phyloP scores from a whole-genome alignment of 805 yeast species.

The Wickerhamomyces sydowiorum region DNA sequence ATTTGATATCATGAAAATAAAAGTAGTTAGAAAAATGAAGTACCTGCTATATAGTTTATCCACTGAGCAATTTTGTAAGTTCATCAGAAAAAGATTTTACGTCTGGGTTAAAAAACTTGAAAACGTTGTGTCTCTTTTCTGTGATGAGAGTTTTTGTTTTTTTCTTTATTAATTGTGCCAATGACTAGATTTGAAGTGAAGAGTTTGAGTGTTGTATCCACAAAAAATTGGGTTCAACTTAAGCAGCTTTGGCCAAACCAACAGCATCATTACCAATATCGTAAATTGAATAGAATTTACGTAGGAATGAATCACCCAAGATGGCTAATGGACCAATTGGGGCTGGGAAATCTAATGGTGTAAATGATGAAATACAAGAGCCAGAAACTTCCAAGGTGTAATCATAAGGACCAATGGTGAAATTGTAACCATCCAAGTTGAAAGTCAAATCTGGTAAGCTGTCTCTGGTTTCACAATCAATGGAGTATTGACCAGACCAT shows the following conservation, averaged over 20 bases:
- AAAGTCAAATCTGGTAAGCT: slow-evolving; percentile 87
- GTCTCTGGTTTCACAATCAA: slow-evolving; percentile 86
- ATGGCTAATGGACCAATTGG: slow-evolving; percentile 97
- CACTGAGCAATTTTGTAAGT: neutral
- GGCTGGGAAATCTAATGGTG: slow-evolving; percentile 95
- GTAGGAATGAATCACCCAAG: slow-evolving; percentile 94
- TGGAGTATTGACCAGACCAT: slow-evolving; percentile 95
- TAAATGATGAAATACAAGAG: slow-evolving; percentile 92
- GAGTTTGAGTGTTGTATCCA: no score
- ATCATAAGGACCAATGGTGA: slow-evolving; percentile 84
- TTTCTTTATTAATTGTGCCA: no score
- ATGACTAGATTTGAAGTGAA: no score
- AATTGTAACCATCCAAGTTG: slow-evolving; percentile 84
- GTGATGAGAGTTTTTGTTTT: no score
- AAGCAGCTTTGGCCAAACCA: slow-evolving; percentile 81
- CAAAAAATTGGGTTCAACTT: slow-evolving; percentile 16
- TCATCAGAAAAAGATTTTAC: no score
- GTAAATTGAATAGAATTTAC: slow-evolving; percentile 90
- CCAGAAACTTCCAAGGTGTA: slow-evolving; percentile 94
- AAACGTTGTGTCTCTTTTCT: neutral
- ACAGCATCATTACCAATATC: slow-evolving; percentile 89
- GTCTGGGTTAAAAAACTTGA: no score
- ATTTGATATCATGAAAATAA: neutral
- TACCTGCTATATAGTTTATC: neutral
- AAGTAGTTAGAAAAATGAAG: neutral